Percentiles rank a stretch among this genome's conserved stretches.
Conservation (phyloP, 306 rosid genomes). For the Hippophae rhamnoides region DNA sequence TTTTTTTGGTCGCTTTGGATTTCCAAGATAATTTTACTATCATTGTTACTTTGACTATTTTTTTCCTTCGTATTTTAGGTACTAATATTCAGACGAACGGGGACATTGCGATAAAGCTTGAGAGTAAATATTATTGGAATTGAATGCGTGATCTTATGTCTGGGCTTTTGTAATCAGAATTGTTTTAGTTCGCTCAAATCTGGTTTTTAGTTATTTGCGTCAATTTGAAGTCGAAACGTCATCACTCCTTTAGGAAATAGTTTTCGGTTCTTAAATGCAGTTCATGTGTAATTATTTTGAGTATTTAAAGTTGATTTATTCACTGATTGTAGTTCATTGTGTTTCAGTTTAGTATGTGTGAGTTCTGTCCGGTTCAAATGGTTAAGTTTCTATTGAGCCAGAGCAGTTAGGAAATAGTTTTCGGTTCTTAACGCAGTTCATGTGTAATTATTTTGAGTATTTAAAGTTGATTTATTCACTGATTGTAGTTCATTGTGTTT, state of each 20-base stretch:
- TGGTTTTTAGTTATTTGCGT: neutral
- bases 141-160: neutral
- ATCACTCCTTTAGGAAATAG: neutral
- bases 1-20: too few species aligned
- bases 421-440: too few species aligned
- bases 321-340: neutral
- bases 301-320: neutral
- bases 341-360: neutral
- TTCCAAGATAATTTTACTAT: neutral
- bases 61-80: slow-evolving; percentile 33
- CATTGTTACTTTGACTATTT: neutral
- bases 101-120: slow-evolving; percentile 96
- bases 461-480: too few species aligned
- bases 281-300: too few species aligned
- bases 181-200: neutral
- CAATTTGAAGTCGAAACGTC: neutral
- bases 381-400: neutral
- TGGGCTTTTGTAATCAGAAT: slow-evolving; percentile 4
- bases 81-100: slow-evolving; percentile 90
- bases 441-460: too few species aligned
- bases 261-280: neutral
- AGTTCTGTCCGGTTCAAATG: neutral
- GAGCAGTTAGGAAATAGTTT: too few species aligned
- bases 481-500: too few species aligned
- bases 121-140: slow-evolving; percentile 32